Evolutionary conservation across 192 early-diverging fungal genomes (phyloP), one percentile per base, ranked within the genome.

Genomic region (Backusella sp.): DNA sequence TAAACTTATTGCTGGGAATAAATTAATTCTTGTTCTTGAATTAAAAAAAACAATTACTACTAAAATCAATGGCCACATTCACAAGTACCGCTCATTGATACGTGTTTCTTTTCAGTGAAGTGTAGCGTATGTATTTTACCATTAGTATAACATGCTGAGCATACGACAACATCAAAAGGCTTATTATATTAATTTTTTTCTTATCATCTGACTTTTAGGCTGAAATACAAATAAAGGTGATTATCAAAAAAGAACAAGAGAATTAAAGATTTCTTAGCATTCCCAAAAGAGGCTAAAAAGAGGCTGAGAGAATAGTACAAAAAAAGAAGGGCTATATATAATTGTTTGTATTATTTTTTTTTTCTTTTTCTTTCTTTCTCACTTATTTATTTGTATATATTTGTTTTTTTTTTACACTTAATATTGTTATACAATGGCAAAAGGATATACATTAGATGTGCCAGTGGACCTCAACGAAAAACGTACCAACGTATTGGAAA

Each of bases 391-490:
- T 62, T 62, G 56, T 62, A 62, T 62, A 62, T 62, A 62, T 62
- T 62, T 62, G 56, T 62, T 62, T 62, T 62, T 62, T 62, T 28
- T 21, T 23, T 62, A 62, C 4, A 28, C 9, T 62, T 28, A 62
- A 62, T 28, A 62, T 49, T 49, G 46, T 49, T 49, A 62, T 62
- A 62, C 56, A 62, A 62, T 62, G 56, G 56, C 56, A 62, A 62
- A 62, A 62, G 21, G 56, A 28, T 62, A 62, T 35, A n/a, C 35
- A n/a, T 36, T 74, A 41, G 77, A 81, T 52, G 44, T 81, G 6
- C 80, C 80, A 21, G 69, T 81, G 39, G 59, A 56, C 21, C 72
- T 81, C 17, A 44, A 76, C 19, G 73, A 73, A 12, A 74, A 68
- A 44, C 26, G 39, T 14, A 68, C 77, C 66, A 68, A 73, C 7